Conservation (phyloP, 73 alveolate species). For the Durusdinium trenchii region DNA sequence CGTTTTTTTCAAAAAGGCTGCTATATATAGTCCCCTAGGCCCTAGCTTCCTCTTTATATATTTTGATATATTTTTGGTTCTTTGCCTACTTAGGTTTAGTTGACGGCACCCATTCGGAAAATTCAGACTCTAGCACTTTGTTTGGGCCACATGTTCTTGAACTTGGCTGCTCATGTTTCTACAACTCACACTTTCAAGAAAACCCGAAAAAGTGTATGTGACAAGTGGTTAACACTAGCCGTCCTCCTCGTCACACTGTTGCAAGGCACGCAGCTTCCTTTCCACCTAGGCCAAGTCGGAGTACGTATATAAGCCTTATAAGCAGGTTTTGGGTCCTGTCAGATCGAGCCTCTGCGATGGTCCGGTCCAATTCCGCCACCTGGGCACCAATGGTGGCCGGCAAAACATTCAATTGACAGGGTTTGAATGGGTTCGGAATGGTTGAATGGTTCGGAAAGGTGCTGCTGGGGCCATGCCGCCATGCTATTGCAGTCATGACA, state of each 20-base stretch:
- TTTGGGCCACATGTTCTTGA: neutral
- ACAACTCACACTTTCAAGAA: no score
- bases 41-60: neutral
- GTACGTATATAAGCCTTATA: neutral
- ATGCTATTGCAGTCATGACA: neutral
- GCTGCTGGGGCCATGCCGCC: neutral
- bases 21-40: no score
- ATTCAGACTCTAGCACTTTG: no score
- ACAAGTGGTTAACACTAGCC: no score
- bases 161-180: no score
- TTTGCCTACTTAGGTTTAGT: no score
- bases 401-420: no score
- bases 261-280: neutral
- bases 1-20: neutral
- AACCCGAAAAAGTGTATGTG: no score
- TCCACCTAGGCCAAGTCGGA: neutral
- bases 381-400: no score
- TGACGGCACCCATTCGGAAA: no score
- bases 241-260: neutral
- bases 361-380: constrained; percentile 55
- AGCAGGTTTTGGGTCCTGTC: neutral
- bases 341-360: constrained; percentile 16
- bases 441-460: neutral
- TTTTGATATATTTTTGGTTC: neutral
- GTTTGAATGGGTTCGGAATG: neutral